Evolutionary conservation across 176 grass and related monocot species (phyloP).

Genomic region (Hordeum vulgare): DNA sequence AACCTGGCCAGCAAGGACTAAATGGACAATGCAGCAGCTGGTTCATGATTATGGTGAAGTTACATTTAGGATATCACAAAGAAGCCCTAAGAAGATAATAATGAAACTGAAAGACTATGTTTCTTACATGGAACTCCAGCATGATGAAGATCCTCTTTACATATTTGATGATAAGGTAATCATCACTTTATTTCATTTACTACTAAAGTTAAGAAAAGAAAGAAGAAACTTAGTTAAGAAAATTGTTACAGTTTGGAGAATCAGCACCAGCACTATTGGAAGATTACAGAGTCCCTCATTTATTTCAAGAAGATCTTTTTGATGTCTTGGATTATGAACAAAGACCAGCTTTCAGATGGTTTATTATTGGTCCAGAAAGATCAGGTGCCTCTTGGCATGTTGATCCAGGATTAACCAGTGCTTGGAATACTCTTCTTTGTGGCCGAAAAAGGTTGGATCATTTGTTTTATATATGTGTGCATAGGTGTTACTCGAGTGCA

Average conservation of each 20-base stretch:
- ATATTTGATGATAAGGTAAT: slow-evolving; percentile 94
- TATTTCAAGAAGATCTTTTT: slow-evolving; percentile 95
- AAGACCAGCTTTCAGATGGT: slow-evolving; percentile 87
- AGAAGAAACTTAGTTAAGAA: slow-evolving; percentile 10
- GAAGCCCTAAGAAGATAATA: slow-evolving; percentile 69
- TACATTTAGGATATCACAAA: slow-evolving; percentile 89
- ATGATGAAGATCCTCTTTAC: slow-evolving; percentile 97
- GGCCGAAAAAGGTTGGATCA: slow-evolving; percentile 72
- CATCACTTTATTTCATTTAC: slow-evolving; percentile 10
- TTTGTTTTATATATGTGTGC: not conserved
- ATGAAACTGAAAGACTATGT: slow-evolving; percentile 97
- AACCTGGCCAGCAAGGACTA: slow-evolving; percentile 82
- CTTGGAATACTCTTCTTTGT: slow-evolving; percentile 97
- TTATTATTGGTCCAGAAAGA: slow-evolving; percentile 93
- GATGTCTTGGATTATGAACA: slow-evolving; percentile 73
- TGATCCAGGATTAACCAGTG: slow-evolving; percentile 88
- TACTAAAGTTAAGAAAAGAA: not conserved
- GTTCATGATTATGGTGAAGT: slow-evolving; percentile 56
- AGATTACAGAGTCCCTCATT: slow-evolving; percentile 79
- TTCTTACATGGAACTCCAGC: slow-evolving; percentile 89
- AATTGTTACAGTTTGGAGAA: slow-evolving; percentile 79
- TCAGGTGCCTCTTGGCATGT: slow-evolving; percentile 99
- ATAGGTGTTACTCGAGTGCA: not conserved
- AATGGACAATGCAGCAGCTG: slow-evolving; percentile 84
- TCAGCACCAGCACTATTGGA: slow-evolving; percentile 60